Evolutionary conservation across 257 asterid species (phyloP).

Genomic region (Nicotiana sylvestris): DNA sequence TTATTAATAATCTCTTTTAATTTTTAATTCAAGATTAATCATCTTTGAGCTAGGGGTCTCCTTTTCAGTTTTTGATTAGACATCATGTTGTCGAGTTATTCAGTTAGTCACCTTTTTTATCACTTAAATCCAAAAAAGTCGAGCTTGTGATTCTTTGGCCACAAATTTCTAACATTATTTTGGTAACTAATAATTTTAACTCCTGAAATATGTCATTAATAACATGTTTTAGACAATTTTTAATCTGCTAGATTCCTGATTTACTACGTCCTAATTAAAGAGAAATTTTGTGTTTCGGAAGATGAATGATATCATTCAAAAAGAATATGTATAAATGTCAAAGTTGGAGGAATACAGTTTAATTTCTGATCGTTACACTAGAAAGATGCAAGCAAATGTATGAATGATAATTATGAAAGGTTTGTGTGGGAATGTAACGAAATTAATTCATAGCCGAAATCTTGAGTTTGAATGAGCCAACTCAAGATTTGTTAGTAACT

Average conservation of each 20-base stretch:
- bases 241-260: background rate
- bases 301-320: background rate
- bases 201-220: background rate
- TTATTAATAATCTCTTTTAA: background rate
- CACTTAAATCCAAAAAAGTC: background rate
- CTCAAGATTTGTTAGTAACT: background rate
- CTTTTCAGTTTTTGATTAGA: background rate
- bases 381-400: background rate
- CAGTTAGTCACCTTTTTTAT: background rate
- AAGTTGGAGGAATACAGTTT: too few species aligned
- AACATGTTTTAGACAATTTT: background rate
- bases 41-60: background rate
- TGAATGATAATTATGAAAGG: background rate
- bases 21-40: too few species aligned
- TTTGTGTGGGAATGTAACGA: background rate
- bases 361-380: background rate
- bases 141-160: background rate
- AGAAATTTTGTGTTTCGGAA: background rate
- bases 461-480: background rate
- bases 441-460: background rate
- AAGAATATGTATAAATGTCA: background rate
- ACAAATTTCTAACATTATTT: background rate
- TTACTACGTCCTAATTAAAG: background rate
- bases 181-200: background rate
- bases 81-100: background rate